Conservation (phyloP, 805 yeast species). For the Babjeviella inositovora region DNA sequence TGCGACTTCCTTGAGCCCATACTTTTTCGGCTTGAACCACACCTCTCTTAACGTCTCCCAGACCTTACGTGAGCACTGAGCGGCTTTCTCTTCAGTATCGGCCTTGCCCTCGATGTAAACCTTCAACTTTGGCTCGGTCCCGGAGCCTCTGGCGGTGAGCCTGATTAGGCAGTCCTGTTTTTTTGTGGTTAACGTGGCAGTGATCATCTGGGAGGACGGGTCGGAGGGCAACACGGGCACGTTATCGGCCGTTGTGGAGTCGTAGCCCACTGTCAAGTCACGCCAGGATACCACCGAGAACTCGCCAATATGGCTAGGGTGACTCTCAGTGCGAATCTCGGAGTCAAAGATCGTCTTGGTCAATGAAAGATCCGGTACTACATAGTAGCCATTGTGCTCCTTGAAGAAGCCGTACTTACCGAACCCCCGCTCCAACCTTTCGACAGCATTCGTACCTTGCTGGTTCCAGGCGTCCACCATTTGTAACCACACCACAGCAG, state of each 20-base stretch:
- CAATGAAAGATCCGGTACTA: slow-evolving; percentile 32
- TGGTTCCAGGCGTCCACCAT: slow-evolving; percentile 36
- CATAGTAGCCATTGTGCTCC: slow-evolving; percentile 78
- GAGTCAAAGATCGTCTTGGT: slow-evolving; percentile 40
- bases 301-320: slow-evolving; percentile 26
- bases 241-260: slow-evolving; percentile 43
- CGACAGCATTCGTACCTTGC: slow-evolving; percentile 20
- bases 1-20: slow-evolving; percentile 19
- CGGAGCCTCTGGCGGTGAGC: slow-evolving; percentile 85
- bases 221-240: slow-evolving; percentile 60
- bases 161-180: slow-evolving; percentile 24
- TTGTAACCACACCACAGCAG: slow-evolving; percentile 62
- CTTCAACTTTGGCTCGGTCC: slow-evolving; percentile 91
- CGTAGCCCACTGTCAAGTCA: slow-evolving; percentile 74
- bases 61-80: slow-evolving; percentile 34
- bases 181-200: slow-evolving; percentile 25
- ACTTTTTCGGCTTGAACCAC: slow-evolving; percentile 56
- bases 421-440: slow-evolving; percentile 42
- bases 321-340: slow-evolving; percentile 23
- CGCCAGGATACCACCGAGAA: slow-evolving; percentile 54
- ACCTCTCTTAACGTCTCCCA: slow-evolving; percentile 43
- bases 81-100: slow-evolving; percentile 25
- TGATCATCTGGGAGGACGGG: slow-evolving; percentile 72
- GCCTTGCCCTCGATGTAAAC: slow-evolving; percentile 76
- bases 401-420: slow-evolving; percentile 64